A percentile compares a stretch with the other conserved stretches of the same genome.
Conservation (phyloP, 345 rosid genomes). For the Litchi chinensis region DNA sequence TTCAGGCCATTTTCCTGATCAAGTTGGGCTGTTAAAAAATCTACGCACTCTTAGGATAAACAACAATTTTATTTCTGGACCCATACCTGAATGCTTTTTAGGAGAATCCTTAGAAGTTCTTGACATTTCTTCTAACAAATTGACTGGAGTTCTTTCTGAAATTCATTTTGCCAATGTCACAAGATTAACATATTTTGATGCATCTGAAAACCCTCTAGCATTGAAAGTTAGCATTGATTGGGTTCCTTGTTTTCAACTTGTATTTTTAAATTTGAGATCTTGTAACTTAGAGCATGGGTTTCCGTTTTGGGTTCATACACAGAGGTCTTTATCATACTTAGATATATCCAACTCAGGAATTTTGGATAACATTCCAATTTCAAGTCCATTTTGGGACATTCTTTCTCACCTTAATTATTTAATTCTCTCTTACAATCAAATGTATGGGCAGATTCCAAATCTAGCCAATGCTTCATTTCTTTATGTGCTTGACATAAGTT, state of each 20-base stretch:
- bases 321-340: not conserved
- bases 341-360: constrained; percentile 34
- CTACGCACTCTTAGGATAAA: not conserved
- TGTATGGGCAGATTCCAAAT: constrained; percentile 11
- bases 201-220: constrained; percentile 5
- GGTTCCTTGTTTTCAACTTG: constrained; percentile 34
- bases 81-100: not conserved
- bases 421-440: constrained; percentile 16
- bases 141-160: not conserved
- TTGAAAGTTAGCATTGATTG: constrained; percentile 20
- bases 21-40: not conserved
- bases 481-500: constrained; percentile 7
- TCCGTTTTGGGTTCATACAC: constrained; percentile 34
- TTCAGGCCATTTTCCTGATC: not conserved
- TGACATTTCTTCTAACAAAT: not conserved
- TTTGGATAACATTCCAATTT: constrained; percentile 13
- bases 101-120: not conserved
- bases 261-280: constrained; percentile 15
- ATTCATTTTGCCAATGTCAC: constrained; percentile 3
- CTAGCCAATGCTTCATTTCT: not conserved
- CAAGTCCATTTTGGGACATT: constrained; percentile 8
- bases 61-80: not conserved
- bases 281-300: constrained; percentile 34
- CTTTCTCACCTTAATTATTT: not conserved
- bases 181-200: constrained; percentile 20